A percentile compares a stretch with the other conserved stretches of the same genome.
These are phyloP conservation scores for Coemansia sp. DNA, from an alignment of 192 early-diverging fungal species.

Conservation along the genomic window DNA sequence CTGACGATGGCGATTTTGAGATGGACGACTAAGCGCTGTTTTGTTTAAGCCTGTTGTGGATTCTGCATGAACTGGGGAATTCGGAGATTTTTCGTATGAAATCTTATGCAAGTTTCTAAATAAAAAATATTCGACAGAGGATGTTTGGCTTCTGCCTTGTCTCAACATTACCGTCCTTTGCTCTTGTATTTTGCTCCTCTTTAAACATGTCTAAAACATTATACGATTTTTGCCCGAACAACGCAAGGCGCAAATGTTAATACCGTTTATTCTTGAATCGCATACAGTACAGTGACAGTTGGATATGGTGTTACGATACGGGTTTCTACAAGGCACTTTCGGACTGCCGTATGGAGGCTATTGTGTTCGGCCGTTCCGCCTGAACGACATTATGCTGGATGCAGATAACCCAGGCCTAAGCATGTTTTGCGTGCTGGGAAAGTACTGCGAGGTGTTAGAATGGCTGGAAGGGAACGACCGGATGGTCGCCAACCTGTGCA, in stretches of 20 bases:
- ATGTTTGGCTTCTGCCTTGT: neutral
- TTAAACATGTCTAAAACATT: neutral
- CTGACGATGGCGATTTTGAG: slow-evolving; percentile 36
- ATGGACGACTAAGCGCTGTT: slow-evolving; percentile 1
- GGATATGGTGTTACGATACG: slow-evolving; percentile 30
- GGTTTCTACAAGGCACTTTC: slow-evolving; percentile 51
- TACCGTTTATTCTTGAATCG: neutral
- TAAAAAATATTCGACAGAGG: no score
- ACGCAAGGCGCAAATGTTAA: neutral
- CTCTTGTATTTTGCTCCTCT: neutral
- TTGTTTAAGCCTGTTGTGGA: neutral
- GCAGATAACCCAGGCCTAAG: slow-evolving; percentile 23
- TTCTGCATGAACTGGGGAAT: neutral
- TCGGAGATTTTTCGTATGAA: neutral
- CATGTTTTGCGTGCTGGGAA: slow-evolving; percentile 48
- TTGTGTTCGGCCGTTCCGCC: slow-evolving; percentile 21
- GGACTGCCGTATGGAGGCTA: slow-evolving; percentile 53
- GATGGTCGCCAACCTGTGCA: slow-evolving; percentile 20
- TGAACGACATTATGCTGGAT: slow-evolving; percentile 24
- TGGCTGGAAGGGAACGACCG: slow-evolving; percentile 30
- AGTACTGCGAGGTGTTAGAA: slow-evolving; percentile 20
- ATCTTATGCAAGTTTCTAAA: neutral
- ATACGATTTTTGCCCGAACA: no score
- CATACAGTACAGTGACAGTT: neutral
- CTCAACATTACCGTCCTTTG: neutral